phyloP scores from a whole-genome alignment of 106 monocot species.

The Dactylorhiza incarnata region DNA sequence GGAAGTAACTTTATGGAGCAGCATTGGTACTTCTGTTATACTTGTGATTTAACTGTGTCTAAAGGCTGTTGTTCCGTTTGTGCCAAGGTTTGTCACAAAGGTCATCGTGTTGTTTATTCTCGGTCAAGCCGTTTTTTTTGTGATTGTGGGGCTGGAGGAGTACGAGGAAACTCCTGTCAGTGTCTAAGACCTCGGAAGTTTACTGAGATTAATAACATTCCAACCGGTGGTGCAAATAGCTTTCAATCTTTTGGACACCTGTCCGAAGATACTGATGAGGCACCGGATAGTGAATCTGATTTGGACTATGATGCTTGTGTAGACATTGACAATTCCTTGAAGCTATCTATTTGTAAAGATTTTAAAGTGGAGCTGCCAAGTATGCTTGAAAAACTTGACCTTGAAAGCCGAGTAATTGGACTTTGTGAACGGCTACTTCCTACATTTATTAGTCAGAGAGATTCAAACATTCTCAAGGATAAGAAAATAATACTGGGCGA shows the following conservation, averaged over 20 bases:
- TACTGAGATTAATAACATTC: slow-evolving; percentile 29
- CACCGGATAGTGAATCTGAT: slow-evolving; percentile 77
- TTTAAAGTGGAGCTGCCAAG: slow-evolving; percentile 44
- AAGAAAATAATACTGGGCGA: slow-evolving; percentile 58
- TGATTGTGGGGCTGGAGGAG: slow-evolving; percentile 99
- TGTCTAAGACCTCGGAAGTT: slow-evolving; percentile 91
- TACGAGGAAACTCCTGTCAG: slow-evolving; percentile 84
- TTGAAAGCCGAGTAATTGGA: slow-evolving; percentile 54
- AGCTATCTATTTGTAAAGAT: slow-evolving; percentile 59
- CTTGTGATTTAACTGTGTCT: slow-evolving; percentile 93
- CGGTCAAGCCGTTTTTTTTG: slow-evolving; percentile 97
- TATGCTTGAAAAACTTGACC: slow-evolving; percentile 48
- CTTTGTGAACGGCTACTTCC: slow-evolving; percentile 73
- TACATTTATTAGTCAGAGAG: slow-evolving; percentile 33
- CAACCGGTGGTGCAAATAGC: slow-evolving; percentile 25
- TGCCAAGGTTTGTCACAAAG: slow-evolving; percentile 93
- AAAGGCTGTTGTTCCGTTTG: slow-evolving; percentile 97
- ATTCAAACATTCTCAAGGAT: slow-evolving; percentile 62
- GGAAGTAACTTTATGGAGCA: slow-evolving; percentile 99
- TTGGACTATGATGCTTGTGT: slow-evolving; percentile 68
- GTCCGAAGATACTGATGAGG: slow-evolving; percentile 52
- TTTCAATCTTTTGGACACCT: slow-evolving; percentile 59
- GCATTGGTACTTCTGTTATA: slow-evolving; percentile 99
- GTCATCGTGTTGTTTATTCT: slow-evolving; percentile 97
- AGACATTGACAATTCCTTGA: slow-evolving; percentile 52